These are phyloP conservation scores for Tympanopsis confertula DNA, from an alignment of 2,329 filamentous ascomycete genomes.

Conservation along the genomic window DNA sequence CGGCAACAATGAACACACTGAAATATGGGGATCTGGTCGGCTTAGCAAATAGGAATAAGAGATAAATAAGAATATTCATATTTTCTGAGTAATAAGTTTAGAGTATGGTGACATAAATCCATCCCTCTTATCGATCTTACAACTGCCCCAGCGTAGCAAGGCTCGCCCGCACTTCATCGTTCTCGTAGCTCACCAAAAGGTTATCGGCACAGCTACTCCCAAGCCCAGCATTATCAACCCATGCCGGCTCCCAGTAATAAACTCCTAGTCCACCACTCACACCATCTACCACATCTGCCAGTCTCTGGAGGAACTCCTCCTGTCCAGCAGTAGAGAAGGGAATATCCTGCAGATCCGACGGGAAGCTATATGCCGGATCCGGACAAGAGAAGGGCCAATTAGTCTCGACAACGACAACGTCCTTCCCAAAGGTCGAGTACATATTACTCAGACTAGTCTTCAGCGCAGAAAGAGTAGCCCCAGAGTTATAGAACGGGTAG, in stretches of 20 bases:
- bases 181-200: constrained; percentile 41
- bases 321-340: constrained; percentile 55
- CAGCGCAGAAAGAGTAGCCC: constrained; percentile 45
- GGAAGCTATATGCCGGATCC: constrained; percentile 44
- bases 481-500: constrained; percentile 58
- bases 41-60: constrained; percentile 9
- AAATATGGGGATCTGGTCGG: constrained; percentile 29
- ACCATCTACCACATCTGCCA: constrained; percentile 41
- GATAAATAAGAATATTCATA: constrained; percentile 1
- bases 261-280: constrained; percentile 44
- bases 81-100: too few species aligned
- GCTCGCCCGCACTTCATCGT: constrained; percentile 42
- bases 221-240: constrained; percentile 52
- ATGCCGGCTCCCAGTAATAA: constrained; percentile 67
- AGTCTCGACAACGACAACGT: constrained; percentile 58
- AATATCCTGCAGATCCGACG: constrained; percentile 44
- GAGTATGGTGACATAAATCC: too few species aligned
- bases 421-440: constrained; percentile 49
- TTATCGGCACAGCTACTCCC: constrained; percentile 57
- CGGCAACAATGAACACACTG: constrained; percentile 27
- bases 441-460: constrained; percentile 44
- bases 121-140: too few species aligned
- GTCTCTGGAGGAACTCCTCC: constrained; percentile 43
- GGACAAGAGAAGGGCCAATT: constrained; percentile 59
- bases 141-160: too few species aligned